A percentile compares a stretch with the other conserved stretches of the same genome.
Evolutionary conservation across 768 basidiomycete species (phyloP).

Genomic region (Leucogyrophana mollusca): DNA sequence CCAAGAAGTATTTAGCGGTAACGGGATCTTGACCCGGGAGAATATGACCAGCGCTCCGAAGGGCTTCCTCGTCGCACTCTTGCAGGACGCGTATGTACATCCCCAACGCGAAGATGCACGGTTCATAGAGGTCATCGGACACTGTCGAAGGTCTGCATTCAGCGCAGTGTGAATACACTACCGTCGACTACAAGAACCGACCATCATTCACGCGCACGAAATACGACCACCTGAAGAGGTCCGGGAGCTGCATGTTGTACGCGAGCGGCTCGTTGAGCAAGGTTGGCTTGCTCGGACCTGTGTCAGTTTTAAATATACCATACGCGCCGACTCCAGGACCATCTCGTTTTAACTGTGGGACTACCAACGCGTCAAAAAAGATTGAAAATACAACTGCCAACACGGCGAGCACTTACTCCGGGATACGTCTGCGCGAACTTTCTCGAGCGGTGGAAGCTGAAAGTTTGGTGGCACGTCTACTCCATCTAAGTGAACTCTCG

Average conservation of each 20-base stretch:
- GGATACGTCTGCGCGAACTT: conserved; percentile 3
- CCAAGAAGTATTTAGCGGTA: too few relatives aligned
- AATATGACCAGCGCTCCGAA: conserved; percentile 17
- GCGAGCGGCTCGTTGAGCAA: conserved; percentile 2
- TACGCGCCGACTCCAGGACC: neutral
- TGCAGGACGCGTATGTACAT: conserved; percentile 16
- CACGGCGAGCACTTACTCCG: neutral
- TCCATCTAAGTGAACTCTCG: conserved; percentile 1
- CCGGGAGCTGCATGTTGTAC: conserved; percentile 6
- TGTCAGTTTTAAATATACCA: neutral
- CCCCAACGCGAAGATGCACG: conserved; percentile 18
- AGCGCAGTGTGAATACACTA: too few relatives aligned
- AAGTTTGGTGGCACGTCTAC: conserved; percentile 3
- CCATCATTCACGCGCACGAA: conserved; percentile 15
- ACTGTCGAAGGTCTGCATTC: conserved; percentile 8
- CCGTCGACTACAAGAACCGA: neutral
- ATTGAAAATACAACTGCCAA: neutral
- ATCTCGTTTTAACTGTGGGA: neutral
- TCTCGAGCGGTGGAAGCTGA: conserved; percentile 4
- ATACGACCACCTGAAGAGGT: conserved; percentile 20
- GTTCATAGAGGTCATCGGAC: conserved; percentile 14
- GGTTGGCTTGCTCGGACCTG: neutral
- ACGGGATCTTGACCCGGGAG: neutral
- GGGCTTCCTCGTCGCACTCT: conserved; percentile 15
- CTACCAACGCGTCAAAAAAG: neutral